These are phyloP conservation scores for Lecanicillium sp. DNA, from an alignment of 2,329 filamentous ascomycete species.

Conservation along the genomic window DNA sequence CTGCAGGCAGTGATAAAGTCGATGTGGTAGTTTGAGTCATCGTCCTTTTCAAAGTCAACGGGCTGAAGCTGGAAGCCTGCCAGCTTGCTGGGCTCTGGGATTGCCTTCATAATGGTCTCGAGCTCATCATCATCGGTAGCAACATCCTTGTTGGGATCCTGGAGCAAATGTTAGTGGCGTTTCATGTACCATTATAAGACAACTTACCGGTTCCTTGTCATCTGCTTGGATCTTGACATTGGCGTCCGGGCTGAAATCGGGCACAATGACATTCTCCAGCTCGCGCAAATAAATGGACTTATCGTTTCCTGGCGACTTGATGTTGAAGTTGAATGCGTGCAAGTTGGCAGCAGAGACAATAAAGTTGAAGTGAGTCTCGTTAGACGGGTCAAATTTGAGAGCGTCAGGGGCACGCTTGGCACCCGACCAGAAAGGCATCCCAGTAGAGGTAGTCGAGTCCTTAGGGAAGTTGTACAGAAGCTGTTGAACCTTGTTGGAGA, in stretches of 20 bases:
- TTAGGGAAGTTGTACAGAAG: slow-evolving; percentile 96
- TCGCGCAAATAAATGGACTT: slow-evolving; percentile 70
- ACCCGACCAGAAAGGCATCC: slow-evolving; percentile 94
- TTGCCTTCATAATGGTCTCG: slow-evolving; percentile 58
- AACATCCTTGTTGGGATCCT: slow-evolving; percentile 72
- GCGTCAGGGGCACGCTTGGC: slow-evolving; percentile 93
- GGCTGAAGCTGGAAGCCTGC: slow-evolving; percentile 83
- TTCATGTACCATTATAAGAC: neutral
- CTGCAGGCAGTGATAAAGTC: slow-evolving; percentile 98
- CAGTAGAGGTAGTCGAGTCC: slow-evolving; percentile 79
- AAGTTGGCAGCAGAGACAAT: slow-evolving; percentile 83
- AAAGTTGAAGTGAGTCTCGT: slow-evolving; percentile 82
- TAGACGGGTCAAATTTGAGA: slow-evolving; percentile 78
- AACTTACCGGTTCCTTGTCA: slow-evolving; percentile 75
- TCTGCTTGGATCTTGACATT: slow-evolving; percentile 95
- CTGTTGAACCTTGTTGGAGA: slow-evolving; percentile 94
- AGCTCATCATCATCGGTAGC: slow-evolving; percentile 73
- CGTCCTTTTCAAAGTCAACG: slow-evolving; percentile 98
- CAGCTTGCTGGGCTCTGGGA: slow-evolving; percentile 73
- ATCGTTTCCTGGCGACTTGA: slow-evolving; percentile 68
- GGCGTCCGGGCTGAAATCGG: slow-evolving; percentile 85
- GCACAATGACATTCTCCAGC: slow-evolving; percentile 86
- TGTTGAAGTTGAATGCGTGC: slow-evolving; percentile 96
- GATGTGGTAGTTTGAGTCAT: slow-evolving; percentile 96
- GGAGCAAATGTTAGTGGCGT: slow-evolving; percentile 6